phyloP scores from a whole-genome alignment of 2,329 filamentous ascomycete genomes.

The Aspergillus pseudoviridinutans region DNA sequence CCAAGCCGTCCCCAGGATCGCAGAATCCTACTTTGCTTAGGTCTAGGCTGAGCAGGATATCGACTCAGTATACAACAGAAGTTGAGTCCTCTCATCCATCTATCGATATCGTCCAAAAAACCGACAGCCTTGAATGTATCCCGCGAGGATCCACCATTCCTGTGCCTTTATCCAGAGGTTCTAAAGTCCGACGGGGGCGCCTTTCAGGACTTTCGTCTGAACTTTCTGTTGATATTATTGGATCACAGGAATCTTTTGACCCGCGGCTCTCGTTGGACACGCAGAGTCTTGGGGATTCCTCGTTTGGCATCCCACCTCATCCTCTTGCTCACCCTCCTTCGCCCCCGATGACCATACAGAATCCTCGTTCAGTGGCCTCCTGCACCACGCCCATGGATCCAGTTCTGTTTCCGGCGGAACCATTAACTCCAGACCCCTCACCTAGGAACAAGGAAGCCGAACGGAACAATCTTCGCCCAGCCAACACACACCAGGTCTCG shows the following conservation, averaged over 20 bases:
- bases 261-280: constrained; percentile 30
- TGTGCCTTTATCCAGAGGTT: constrained; percentile 16
- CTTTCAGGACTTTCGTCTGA: constrained; percentile 52
- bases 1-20: constrained; percentile 19
- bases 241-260: constrained; percentile 33
- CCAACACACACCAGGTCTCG: constrained; percentile 27
- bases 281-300: constrained; percentile 33
- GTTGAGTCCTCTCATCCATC: constrained; percentile 45
- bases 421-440: constrained; percentile 43
- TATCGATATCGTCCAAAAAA: constrained; percentile 49
- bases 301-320: constrained; percentile 40
- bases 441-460: constrained; percentile 25
- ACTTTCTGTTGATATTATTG: constrained; percentile 50
- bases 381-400: constrained; percentile 29
- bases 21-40: constrained; percentile 18
- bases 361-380: constrained; percentile 33
- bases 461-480: constrained; percentile 12
- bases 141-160: constrained; percentile 43
- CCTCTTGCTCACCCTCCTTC: constrained; percentile 45
- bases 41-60: constrained; percentile 23
- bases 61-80: constrained; percentile 25
- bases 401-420: constrained; percentile 31
- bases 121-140: constrained; percentile 49
- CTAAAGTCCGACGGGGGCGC: constrained; percentile 47
- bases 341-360: constrained; percentile 43